phyloP scores from a whole-genome alignment of 495 filamentous ascomycete species.

The Pyrenopolyporus hunteri region DNA sequence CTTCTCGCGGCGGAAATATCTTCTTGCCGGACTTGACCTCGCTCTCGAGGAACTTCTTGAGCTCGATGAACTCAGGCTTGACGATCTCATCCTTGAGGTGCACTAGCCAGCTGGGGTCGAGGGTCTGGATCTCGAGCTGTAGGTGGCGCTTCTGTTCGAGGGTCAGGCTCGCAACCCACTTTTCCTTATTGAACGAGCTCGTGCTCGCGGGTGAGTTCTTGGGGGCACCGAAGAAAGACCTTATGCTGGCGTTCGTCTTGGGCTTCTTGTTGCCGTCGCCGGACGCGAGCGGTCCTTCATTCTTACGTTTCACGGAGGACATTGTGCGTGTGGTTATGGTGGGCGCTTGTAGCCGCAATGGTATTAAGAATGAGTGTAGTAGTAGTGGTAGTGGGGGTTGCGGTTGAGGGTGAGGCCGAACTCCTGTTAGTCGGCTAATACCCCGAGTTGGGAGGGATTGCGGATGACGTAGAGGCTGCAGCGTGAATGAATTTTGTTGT shows the following conservation, averaged over 20 bases:
- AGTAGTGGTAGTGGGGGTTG: too few relatives aligned
- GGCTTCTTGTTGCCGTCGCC: conserved; percentile 69
- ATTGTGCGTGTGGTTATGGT: conserved; percentile 34
- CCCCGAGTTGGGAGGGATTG: conserved; percentile 14
- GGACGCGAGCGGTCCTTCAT: conserved; percentile 51
- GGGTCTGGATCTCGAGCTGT: conserved; percentile 85
- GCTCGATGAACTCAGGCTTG: conserved; percentile 75
- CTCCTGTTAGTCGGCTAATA: conserved; percentile 5
- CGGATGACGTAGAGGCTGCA: conserved; percentile 25
- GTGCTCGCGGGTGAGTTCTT: conserved; percentile 42
- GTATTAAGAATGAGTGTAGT: background rate
- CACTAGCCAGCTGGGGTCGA: conserved; percentile 89
- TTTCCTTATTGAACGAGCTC: conserved; percentile 76
- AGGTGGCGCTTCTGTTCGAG: conserved; percentile 82
- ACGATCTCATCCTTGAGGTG: conserved; percentile 83
- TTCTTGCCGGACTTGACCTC: conserved; percentile 76
- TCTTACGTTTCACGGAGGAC: conserved; percentile 72
- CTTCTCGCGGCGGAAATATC: conserved; percentile 82
- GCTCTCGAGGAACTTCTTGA: conserved; percentile 85
- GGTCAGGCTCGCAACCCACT: conserved; percentile 81
- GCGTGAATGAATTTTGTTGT: background rate
- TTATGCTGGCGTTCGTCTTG: conserved; percentile 64
- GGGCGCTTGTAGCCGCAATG: background rate
- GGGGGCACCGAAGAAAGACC: conserved; percentile 59
- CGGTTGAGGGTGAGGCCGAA: conserved; percentile 11